These are phyloP conservation scores for Lepiota venenata DNA, from an alignment of 768 basidiomycete species.

Conservation along the genomic window DNA sequence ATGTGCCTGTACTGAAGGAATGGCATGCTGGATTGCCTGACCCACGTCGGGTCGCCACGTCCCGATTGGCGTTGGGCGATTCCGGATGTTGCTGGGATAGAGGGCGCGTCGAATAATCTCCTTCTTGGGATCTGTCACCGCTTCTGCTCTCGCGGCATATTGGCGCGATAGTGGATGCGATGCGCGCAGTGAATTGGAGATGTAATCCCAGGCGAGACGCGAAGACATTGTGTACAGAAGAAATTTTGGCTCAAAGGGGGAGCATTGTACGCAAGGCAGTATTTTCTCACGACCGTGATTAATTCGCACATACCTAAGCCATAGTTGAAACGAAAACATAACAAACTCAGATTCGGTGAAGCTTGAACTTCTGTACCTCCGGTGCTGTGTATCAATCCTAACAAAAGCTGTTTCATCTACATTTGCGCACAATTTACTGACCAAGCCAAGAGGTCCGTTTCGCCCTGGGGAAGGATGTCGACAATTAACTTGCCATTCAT, in stretches of 20 bases:
- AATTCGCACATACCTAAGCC: too few species aligned
- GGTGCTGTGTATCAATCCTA: too few species aligned
- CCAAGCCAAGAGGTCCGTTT: too few species aligned
- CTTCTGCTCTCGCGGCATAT: slow-evolving; percentile 42
- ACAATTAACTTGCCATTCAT: too few species aligned
- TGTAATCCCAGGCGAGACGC: neutral
- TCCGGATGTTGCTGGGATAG: slow-evolving; percentile 76
- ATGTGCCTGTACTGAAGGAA: slow-evolving; percentile 87
- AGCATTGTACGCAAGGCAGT: too few species aligned
- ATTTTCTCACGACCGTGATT: too few species aligned
- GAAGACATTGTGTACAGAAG: neutral
- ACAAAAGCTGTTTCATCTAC: too few species aligned
- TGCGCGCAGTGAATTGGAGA: neutral
- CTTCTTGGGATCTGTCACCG: slow-evolving; percentile 53
- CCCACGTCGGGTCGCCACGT: slow-evolving; percentile 82
- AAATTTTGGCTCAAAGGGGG: neutral
- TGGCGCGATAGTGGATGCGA: slow-evolving; percentile 14
- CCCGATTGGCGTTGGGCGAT: slow-evolving; percentile 71
- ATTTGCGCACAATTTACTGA: too few species aligned
- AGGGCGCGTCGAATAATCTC: slow-evolving; percentile 76
- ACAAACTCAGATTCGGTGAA: too few species aligned
- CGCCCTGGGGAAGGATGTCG: too few species aligned
- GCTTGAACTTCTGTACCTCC: too few species aligned
- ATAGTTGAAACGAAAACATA: too few species aligned
- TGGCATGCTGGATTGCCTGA: slow-evolving; percentile 73